These are phyloP conservation scores for Globomyces pollinis-pini DNA, from an alignment of 192 early-diverging fungal species.

Conservation along the genomic window DNA sequence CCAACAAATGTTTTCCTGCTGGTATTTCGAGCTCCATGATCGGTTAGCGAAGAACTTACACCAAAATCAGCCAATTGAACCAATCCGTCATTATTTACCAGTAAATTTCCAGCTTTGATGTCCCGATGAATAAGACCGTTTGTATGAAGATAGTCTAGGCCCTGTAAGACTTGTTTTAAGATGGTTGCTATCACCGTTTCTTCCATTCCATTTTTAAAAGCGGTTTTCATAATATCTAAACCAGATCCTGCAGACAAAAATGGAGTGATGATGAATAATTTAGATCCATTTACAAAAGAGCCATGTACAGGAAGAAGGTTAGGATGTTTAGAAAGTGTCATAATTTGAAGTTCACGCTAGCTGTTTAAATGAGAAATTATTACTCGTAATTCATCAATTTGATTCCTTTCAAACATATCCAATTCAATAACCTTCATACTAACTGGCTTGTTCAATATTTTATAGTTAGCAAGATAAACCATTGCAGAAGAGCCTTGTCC, in stretches of 20 bases:
- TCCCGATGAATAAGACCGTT: slow-evolving; percentile 62
- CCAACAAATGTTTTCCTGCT: slow-evolving; percentile 56
- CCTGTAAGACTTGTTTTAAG: slow-evolving; percentile 62
- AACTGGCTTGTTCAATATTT: slow-evolving; percentile 57
- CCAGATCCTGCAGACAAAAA: slow-evolving; percentile 65
- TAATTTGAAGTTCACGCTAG: slow-evolving; percentile 78
- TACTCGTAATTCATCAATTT: slow-evolving; percentile 84
- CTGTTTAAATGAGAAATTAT: slow-evolving; percentile 11
- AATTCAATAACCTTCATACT: slow-evolving; percentile 83
- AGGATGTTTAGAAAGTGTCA: slow-evolving; percentile 79
- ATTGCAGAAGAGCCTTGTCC: slow-evolving; percentile 83
- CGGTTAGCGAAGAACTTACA: slow-evolving; percentile 38
- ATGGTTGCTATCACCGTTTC: slow-evolving; percentile 72
- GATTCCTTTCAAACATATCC: slow-evolving; percentile 84
- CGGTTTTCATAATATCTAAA: slow-evolving; percentile 85
- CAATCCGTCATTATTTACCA: slow-evolving; percentile 51
- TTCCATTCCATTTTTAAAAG: slow-evolving; percentile 73
- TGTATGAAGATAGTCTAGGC: slow-evolving; percentile 58
- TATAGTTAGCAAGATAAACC: slow-evolving; percentile 73
- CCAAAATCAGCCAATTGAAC: slow-evolving; percentile 63
- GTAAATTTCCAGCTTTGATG: slow-evolving; percentile 61
- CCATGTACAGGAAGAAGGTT: slow-evolving; percentile 77
- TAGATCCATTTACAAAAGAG: slow-evolving; percentile 73
- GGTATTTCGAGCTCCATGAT: slow-evolving; percentile 44
- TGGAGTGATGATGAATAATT: slow-evolving; percentile 80